Evolutionary conservation across 169 alveolate species (phyloP), one percentile per base, ranked within the genome.

Genomic region (Plasmodium cynomolgi): DNA sequence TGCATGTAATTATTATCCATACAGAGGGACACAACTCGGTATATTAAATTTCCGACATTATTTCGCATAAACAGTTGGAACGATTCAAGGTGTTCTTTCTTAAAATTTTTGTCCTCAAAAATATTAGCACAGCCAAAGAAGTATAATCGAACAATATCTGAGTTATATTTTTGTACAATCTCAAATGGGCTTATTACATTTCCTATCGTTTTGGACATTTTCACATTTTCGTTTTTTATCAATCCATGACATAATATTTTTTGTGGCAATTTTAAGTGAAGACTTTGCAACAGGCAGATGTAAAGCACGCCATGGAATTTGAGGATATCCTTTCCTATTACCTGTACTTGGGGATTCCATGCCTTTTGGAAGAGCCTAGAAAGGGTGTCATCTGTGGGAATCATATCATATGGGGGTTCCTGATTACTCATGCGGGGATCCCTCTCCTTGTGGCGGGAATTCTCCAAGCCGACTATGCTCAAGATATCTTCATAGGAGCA

Each of bases 201-300:
- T 81, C 98, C 98, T 33, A 97, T 72, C 47, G 98, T 97, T 95
- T 98, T 98, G 13, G 99, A 97, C 98, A 98, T 98, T 94, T 98
- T 98, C 50, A 92, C 97, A 72, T 96, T 96, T 23, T 95, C 93
- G 81, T 82, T 82, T 50, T 96, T 72, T 97, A 98, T 92, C 96
- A 98, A 98, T 23, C 98, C 98, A 91, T 98, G 99, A 15, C 94
- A 95, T 15, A 97, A 31, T 26, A 98, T 94, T 84, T 93, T 81
- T 50, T 90, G 81, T 3, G 98, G 98, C 4, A 96, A 80, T 39
- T 96, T 90, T 58, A 95, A n/a, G 20, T 94, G 97, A 7, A 95
- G 84, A 5, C 98, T 95, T 79, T 88, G 82, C 34, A 97, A 85
- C 34, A 98, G 95, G 3, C 98, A 97, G 1, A 98, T 98, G 98